These are phyloP conservation scores for Pseudoscleropodium purum DNA, from an alignment of 225 moss, liverwort and hornwort species.

Conservation along the genomic window DNA sequence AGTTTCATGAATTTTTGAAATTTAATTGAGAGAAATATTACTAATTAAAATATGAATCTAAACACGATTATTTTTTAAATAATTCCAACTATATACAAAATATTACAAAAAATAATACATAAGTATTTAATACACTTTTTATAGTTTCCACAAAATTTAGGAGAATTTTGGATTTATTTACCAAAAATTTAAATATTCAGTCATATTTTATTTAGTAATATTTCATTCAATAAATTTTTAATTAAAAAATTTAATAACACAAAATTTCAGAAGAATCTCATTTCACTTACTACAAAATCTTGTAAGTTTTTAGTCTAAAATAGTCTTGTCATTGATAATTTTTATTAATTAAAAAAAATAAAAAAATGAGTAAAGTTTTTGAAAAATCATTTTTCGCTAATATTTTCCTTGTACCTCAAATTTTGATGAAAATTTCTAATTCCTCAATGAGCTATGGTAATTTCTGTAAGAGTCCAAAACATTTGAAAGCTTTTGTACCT, in stretches of 20 bases:
- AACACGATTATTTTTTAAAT: too few species aligned
- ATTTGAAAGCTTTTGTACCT: background rate
- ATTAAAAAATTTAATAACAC: rapidly evolving
- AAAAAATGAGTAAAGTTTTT: background rate
- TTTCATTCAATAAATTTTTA: background rate
- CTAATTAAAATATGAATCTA: background rate
- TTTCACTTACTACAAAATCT: background rate
- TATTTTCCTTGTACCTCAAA: rapidly evolving
- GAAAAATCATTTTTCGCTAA: background rate
- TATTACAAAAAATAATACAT: background rate
- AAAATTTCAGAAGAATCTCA: background rate
- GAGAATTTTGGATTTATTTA: background rate
- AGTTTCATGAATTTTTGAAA: too few species aligned
- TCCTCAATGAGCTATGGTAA: rapidly evolving
- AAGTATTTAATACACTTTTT: too few species aligned
- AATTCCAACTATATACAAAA: background rate
- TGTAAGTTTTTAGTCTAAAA: rapidly evolving
- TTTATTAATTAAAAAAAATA: background rate
- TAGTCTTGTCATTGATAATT: too few species aligned
- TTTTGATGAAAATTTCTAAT: background rate
- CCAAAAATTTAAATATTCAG: rapidly evolving
- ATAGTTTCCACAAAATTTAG: background rate
- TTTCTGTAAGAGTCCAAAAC: rapidly evolving
- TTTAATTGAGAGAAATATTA: too few species aligned
- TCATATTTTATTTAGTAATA: too few species aligned